Base-by-base conservation (phyloP, 192 early-diverging fungal species). In the Dissophora globulifera region DNA sequence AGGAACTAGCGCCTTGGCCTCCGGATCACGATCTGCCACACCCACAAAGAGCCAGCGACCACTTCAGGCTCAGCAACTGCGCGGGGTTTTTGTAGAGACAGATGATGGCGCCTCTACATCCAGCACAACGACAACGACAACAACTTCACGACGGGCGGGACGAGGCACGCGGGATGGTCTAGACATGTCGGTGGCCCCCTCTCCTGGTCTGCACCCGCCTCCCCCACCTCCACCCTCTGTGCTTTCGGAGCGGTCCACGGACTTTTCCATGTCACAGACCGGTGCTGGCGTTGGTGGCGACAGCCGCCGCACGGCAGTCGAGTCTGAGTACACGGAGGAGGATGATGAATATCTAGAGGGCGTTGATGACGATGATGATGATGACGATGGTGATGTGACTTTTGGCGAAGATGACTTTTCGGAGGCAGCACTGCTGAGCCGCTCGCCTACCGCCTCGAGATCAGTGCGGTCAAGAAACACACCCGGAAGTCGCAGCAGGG, bases 291-390 rank as follows among this genome's bases (percentile, higher is more conserved):
- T 26, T 25, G 41, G 55, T 17, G 55, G 41, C 26, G 23, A 26
- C 38, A 48, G 23, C 20, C 69, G 50, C 25, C 62, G 63, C 38
- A 61, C 72, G 6, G 72, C 57, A 11, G 72, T 76, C 23, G 72
- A 76, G 51, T 76, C 72, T 6, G 72, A 76, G 26, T 76, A 76
- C 32, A 76, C 72, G 2, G 72, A 76, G 27, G 72, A 76, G 30
- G 72, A 72, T 10, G 69, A 72, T 0, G 69, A 76, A 20, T 74
- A 74, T 27, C 22, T 64, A 4, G 49, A 63, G n/a, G 69, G 42
- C 23, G 62, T 33, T 16, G 71, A 65, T 0, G 72, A 62, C 23
- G 62, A 75, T 17, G 62, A 61, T 2, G 62, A 65, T n/a, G 71
- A 75, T 2, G 59, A 53, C 38, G 63, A 43, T 12, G 72, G 58